Conservation (phyloP, 345 rosid genomes). For the Psidium guajava region DNA sequence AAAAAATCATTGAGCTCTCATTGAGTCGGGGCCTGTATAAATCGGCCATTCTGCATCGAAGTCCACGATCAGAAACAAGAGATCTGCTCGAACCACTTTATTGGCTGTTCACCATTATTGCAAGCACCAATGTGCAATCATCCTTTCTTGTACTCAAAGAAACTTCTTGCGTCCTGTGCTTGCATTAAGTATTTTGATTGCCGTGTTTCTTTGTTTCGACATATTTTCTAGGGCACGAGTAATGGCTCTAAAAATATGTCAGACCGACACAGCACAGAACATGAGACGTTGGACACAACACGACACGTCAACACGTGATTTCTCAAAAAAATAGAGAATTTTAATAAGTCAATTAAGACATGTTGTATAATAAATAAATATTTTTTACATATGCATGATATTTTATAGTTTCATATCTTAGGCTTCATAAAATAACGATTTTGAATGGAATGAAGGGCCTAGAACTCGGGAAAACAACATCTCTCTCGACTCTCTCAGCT, state of each 20-base stretch:
- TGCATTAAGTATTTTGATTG: background rate
- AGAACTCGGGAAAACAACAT: too few relatives aligned
- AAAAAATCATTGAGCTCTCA: background rate
- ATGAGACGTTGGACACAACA: too few relatives aligned
- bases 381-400: too few relatives aligned
- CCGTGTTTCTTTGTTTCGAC: background rate
- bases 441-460: too few relatives aligned
- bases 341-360: too few relatives aligned
- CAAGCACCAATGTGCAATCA: background rate
- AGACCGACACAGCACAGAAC: too few relatives aligned
- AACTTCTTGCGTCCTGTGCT: background rate
- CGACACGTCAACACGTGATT: too few relatives aligned
- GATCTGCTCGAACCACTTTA: background rate
- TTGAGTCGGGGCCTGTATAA: background rate
- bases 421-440: too few relatives aligned
- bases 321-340: too few relatives aligned
- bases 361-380: too few relatives aligned
- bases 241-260: background rate
- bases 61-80: background rate
- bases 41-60: background rate
- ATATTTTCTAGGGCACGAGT: background rate
- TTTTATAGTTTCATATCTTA: too few relatives aligned
- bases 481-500: too few relatives aligned
- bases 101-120: background rate
- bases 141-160: background rate